phyloP scores from a whole-genome alignment of 257 asterid genomes.

The Salvia hispanica region DNA sequence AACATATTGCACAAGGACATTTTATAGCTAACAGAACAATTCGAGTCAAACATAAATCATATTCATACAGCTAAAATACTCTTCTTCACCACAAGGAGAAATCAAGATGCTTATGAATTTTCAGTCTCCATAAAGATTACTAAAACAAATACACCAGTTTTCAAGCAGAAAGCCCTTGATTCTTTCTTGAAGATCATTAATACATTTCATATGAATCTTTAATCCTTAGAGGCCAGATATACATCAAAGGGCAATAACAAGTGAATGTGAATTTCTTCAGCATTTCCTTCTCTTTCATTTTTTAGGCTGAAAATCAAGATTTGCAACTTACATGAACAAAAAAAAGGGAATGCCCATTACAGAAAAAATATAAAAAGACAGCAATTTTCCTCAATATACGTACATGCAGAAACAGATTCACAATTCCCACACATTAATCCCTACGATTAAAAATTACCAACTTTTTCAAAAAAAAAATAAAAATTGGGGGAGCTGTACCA shows the following conservation, averaged over 20 bases:
- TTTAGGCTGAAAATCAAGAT: not conserved
- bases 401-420: conserved; percentile 4
- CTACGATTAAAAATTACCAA: not conserved
- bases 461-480: not conserved
- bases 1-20: too few species aligned
- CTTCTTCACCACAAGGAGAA: not conserved
- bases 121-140: not conserved
- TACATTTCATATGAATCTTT: not conserved
- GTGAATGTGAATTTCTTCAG: not conserved
- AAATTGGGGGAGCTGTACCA: conserved; percentile 21
- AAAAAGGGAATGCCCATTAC: not conserved
- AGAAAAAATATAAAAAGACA: not conserved
- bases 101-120: not conserved
- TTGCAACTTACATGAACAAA: not conserved
- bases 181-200: not conserved
- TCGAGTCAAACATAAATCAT: not conserved
- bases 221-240: not conserved
- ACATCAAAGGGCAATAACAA: not conserved
- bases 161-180: not conserved
- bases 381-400: not conserved
- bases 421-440: too few species aligned
- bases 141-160: not conserved
- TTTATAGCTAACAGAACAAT: too few species aligned
- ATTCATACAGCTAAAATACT: not conserved
- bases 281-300: not conserved